Percentiles rank a stretch among this genome's conserved stretches.
Evolutionary conservation across 163 green algal genomes (phyloP).

Genomic region (Chloroidium sp.): DNA sequence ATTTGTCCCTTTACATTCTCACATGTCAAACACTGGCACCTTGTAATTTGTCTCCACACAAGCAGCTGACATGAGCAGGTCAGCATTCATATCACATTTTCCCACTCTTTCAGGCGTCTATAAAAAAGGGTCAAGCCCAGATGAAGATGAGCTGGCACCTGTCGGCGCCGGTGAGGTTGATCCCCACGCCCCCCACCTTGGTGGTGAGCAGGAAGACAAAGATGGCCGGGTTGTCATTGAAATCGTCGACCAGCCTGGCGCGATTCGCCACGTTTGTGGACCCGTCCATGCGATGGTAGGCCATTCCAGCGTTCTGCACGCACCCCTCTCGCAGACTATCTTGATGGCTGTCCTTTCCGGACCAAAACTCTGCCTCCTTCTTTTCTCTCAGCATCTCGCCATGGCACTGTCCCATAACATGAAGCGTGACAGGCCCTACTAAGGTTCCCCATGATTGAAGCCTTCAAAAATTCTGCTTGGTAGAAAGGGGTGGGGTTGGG

Average conservation of each 20-base stretch:
- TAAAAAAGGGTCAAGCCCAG: not conserved
- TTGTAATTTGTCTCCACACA: not conserved
- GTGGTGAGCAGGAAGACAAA: slow-evolving; percentile 95
- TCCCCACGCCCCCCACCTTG: slow-evolving; percentile 82
- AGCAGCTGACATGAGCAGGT: not conserved
- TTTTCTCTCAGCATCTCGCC: too few species aligned
- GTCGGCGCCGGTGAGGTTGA: slow-evolving; percentile 89
- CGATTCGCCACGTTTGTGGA: slow-evolving; percentile 59
- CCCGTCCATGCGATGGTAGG: slow-evolving; percentile 89
- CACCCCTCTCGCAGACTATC: not conserved
- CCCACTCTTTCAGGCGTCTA: not conserved
- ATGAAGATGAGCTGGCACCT: slow-evolving; percentile 6
- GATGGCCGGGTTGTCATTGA: slow-evolving; percentile 73
- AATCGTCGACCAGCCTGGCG: slow-evolving; percentile 78
- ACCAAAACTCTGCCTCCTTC: not conserved
- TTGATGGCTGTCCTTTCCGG: not conserved
- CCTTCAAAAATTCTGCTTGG: too few species aligned
- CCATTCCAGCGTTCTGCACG: slow-evolving; percentile 21
- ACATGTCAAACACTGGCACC: not conserved
- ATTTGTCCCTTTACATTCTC: not conserved
- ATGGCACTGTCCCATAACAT: too few species aligned
- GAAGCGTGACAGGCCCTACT: too few species aligned
- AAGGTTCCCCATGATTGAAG: too few species aligned
- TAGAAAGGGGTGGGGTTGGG: too few species aligned
- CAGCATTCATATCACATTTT: not conserved